Base-by-base conservation (phyloP, 306 rosid species). In the Malus sieversii region DNA sequence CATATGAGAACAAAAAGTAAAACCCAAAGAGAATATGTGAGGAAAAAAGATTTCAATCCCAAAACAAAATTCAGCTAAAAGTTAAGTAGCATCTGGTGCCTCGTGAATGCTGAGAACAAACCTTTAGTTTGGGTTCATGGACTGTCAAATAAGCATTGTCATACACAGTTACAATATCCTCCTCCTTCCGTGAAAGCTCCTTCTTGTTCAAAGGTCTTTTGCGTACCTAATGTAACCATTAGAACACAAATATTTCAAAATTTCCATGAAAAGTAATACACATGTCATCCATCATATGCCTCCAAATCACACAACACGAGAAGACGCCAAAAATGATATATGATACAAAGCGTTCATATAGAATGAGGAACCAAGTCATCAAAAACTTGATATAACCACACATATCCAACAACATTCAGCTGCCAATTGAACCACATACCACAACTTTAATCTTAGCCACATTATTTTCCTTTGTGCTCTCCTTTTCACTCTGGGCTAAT, bases 391-490 rank as follows among this genome's bases (percentile, higher is more conserved):
- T 44, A 52, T 18, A 38, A 42, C 16, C 12, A n/a, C 64, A 58
- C 44, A 35, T 52, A n/a, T 66, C 29, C 29, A 40, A 40, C 8
- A 40, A 20, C 75, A 60, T 12, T 42, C 29, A 1, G 70, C 48
- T 66, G 70, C 48, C 30, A 38, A 66, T 33, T 71, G 35, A 70
- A 64, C 45, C 55, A 86, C 97, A 78, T 92, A 94, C 98, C 98
- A 94, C 98, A 82, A 94, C 98, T 94, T 90, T 94, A 79, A 94
- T 89, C 83, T 92, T 95, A 18, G 98, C 98, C 42, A 90, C 97
- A 44, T 87, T 94, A 73, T 84, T 92, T 86, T 95, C 98, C 85
- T 86, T 86, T 15, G 89, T 81, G 71, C 27, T 88, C 83, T 94
- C 98, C 75, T 83, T 92, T 74, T 88, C 98, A 78, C 68, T 83